Percentiles rank a stretch among this genome's conserved stretches.
phyloP scores from a whole-genome alignment of 2,329 filamentous ascomycete genomes.

The Penicillium sp. region DNA sequence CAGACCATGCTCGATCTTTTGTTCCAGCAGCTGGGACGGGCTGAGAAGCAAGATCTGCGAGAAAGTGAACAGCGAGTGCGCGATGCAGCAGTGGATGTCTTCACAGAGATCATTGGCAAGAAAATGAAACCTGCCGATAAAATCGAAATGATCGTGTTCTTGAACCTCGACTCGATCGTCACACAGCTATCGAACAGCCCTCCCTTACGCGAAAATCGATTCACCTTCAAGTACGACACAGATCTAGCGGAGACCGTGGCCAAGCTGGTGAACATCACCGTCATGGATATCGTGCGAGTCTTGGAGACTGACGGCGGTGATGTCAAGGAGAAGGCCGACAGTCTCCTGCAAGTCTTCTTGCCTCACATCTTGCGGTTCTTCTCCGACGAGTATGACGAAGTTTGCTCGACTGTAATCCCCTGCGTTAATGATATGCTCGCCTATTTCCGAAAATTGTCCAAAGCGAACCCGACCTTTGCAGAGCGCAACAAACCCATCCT shows the following conservation, averaged over 20 bases:
- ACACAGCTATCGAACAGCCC: constrained; percentile 79
- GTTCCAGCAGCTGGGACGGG: constrained; percentile 78
- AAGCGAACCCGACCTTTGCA: constrained; percentile 57
- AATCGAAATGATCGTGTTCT: constrained; percentile 83
- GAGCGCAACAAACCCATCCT: constrained; percentile 74
- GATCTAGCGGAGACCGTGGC: constrained; percentile 93
- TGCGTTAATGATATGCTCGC: constrained; percentile 88
- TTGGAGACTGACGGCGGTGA: constrained; percentile 62
- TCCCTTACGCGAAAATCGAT: constrained; percentile 68
- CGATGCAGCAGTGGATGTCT: constrained; percentile 85
- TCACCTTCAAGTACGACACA: constrained; percentile 83
- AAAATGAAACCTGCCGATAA: constrained; percentile 96
- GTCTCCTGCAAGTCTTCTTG: constrained; percentile 70
- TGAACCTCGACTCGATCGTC: constrained; percentile 81
- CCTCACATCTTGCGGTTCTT: constrained; percentile 89
- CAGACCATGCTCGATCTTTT: constrained; percentile 77
- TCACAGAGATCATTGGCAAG: constrained; percentile 94
- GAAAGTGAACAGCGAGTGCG: constrained; percentile 76
- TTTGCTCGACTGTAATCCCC: constrained; percentile 92
- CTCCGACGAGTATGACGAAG: constrained; percentile 94
- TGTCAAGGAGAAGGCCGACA: constrained; percentile 67
- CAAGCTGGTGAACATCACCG: constrained; percentile 86
- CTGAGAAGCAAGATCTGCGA: constrained; percentile 53
- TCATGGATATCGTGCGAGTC: constrained; percentile 79
- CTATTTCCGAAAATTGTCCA: constrained; percentile 75